Conservation (phyloP, 78 protist species). For the Dictyostelium capitatum region DNA sequence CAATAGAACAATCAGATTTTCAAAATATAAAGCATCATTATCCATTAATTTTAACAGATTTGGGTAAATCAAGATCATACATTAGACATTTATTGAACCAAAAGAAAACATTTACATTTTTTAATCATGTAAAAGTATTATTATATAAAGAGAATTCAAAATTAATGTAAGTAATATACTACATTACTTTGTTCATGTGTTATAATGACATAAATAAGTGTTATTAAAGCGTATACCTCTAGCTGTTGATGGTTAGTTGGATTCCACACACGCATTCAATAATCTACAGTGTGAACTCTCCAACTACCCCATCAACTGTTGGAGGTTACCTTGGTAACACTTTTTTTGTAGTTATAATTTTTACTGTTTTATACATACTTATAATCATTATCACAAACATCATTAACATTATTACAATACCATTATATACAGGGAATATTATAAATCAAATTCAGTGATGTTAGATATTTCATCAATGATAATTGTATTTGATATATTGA, state of each 20-base stretch:
- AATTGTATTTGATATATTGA: conserved; percentile 10
- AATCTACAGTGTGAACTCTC: too few species aligned
- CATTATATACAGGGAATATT: background rate
- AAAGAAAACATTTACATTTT: conserved; percentile 6
- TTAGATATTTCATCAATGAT: background rate
- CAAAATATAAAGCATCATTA: conserved; percentile 10
- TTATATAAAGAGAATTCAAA: background rate
- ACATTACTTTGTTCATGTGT: background rate
- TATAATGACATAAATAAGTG: background rate
- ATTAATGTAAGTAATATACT: background rate
- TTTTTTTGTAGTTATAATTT: too few species aligned
- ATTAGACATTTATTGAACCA: conserved; percentile 35
- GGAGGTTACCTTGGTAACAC: too few species aligned
- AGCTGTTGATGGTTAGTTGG: too few species aligned
- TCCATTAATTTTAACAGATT: conserved; percentile 20
- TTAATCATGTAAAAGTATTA: background rate
- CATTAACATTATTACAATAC: too few species aligned
- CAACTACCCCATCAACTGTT: too few species aligned
- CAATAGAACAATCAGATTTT: background rate
- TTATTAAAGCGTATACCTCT: background rate
- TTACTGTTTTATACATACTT: too few species aligned
- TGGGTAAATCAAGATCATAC: conserved; percentile 57
- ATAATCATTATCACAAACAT: too few species aligned
- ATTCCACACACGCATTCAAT: too few species aligned
- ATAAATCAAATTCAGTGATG: conserved; percentile 4